Base-by-base conservation (phyloP, 2,329 filamentous ascomycete species). In the Pyrenochaeta sp. region DNA sequence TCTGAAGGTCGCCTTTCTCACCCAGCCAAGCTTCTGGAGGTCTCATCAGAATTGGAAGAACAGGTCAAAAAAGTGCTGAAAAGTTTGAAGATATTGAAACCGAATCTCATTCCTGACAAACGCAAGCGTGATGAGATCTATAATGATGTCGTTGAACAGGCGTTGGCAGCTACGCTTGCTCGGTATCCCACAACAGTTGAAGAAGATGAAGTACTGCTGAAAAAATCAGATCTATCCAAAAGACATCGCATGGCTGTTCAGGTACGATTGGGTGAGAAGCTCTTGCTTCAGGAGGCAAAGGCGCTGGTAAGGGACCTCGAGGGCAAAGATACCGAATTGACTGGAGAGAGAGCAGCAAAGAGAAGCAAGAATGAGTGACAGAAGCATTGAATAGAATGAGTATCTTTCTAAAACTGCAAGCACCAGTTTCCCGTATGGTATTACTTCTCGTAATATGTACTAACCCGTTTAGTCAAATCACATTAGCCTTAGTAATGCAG, bases 211-310 rank as follows among this genome's bases (percentile, higher is more conserved):
- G 51, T 11, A 10, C 32, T 63, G 1, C 37, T 66, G 15, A 45
- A 56, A 29, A 35, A 45, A 2, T 21, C 40, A 1, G 43, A 30
- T 29, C n/a, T 63, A 7, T 31, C 37, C 1, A 61, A 57, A n/a
- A 58, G 63, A 18, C 51, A 49, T 32, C 55, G 61, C 2, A 66
- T 67, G 64, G 59, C 64, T 1, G 15, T 66, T 12, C 54, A 61
- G 7, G 59, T 66, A 5, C 56, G 64, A 5, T 11, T 66, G 7
- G 63, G 64, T 7, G 64, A 67, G 30, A 67, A 67, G 35, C 18
- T 31, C 1, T 17, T 67, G 17, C 48, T 67, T 5, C 45, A 59
- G 20, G 64, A 67, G 43, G 61, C 55, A 11, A 21, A 61, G 11
- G 47, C 35, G 3, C 37, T 54, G 14, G 9, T 61, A 9, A 7